phyloP scores from a whole-genome alignment of 164 flowering plant genomes.

The Stephania cephalantha region DNA sequence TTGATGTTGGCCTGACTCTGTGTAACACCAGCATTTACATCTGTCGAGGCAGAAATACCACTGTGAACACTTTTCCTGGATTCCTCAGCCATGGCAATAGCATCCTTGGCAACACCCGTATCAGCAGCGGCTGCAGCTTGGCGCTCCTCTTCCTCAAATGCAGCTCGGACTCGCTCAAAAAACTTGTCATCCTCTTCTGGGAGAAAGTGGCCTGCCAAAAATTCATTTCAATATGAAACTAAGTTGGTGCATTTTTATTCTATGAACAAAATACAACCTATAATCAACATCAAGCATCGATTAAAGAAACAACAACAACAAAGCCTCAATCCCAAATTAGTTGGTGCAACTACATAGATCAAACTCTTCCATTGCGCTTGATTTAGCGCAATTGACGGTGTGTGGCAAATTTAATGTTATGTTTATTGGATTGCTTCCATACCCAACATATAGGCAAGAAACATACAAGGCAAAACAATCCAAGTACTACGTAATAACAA shows the following conservation, averaged over 20 bases:
- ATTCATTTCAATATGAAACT: background rate
- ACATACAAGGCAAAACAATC: background rate
- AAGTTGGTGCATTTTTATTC: background rate
- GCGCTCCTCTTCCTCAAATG: constrained; percentile 88
- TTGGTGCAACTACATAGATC: too few species aligned
- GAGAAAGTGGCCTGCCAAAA: constrained; percentile 72
- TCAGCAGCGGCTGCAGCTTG: constrained; percentile 72
- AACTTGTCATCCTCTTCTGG: constrained; percentile 98
- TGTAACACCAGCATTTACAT: constrained; percentile 16
- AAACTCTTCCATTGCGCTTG: too few species aligned
- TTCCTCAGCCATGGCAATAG: constrained; percentile 82
- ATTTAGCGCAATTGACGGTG: too few species aligned
- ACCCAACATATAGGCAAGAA: too few species aligned
- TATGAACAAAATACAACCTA: too few species aligned
- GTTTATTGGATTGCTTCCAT: too few species aligned
- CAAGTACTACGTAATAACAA: background rate
- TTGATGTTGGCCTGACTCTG: constrained; percentile 17
- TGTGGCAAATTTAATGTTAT: too few species aligned
- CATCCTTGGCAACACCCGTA: constrained; percentile 78
- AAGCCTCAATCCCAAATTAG: too few species aligned
- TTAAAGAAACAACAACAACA: too few species aligned
- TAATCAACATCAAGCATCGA: too few species aligned
- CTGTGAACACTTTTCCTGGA: constrained; percentile 40
- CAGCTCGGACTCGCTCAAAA: constrained; percentile 84
- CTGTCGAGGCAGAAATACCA: constrained; percentile 22